A percentile compares a stretch with the other conserved stretches of the same genome.
phyloP scores from a whole-genome alignment of 345 rosid species.

The Triadica sebifera region DNA sequence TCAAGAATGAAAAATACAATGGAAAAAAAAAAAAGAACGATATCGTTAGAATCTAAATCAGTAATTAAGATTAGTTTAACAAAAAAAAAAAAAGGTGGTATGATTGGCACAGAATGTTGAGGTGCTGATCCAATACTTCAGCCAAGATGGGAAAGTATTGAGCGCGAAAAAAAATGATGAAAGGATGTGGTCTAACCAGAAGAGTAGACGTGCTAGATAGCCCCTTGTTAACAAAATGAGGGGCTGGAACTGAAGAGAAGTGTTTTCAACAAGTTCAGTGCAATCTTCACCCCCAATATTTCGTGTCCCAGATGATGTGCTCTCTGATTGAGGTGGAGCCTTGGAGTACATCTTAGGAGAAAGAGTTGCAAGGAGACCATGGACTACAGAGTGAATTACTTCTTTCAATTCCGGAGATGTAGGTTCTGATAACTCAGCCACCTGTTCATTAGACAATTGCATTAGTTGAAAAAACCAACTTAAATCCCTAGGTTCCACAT shows the following conservation, averaged over 20 bases:
- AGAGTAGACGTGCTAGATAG: slow-evolving; percentile 89
- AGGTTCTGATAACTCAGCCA: slow-evolving; percentile 94
- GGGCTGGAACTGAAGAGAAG: slow-evolving; percentile 85
- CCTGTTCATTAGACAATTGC: slow-evolving; percentile 42
- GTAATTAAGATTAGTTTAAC: not conserved
- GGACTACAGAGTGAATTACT: slow-evolving; percentile 72
- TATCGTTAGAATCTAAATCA: slow-evolving; percentile 1
- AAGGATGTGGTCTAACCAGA: slow-evolving; percentile 60
- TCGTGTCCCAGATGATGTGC: slow-evolving; percentile 41
- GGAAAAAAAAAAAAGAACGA: not conserved
- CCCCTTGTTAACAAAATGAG: slow-evolving; percentile 74
- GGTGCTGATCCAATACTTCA: not conserved
- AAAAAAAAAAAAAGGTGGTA: not conserved
- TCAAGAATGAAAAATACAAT: not conserved
- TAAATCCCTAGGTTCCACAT: not conserved
- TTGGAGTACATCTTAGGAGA: slow-evolving; percentile 87
- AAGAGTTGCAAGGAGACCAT: slow-evolving; percentile 91
- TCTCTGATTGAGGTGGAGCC: slow-evolving; percentile 57
- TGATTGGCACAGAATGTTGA: not conserved
- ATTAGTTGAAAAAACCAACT: slow-evolving; percentile 1
- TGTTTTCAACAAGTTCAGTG: slow-evolving; percentile 76
- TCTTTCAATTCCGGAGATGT: slow-evolving; percentile 71
- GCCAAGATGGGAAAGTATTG: not conserved
- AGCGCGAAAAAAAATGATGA: not conserved
- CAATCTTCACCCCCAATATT: slow-evolving; percentile 57